Conservation (phyloP, 2,329 filamentous ascomycete genomes). For the Neofusicoccum sp. region DNA sequence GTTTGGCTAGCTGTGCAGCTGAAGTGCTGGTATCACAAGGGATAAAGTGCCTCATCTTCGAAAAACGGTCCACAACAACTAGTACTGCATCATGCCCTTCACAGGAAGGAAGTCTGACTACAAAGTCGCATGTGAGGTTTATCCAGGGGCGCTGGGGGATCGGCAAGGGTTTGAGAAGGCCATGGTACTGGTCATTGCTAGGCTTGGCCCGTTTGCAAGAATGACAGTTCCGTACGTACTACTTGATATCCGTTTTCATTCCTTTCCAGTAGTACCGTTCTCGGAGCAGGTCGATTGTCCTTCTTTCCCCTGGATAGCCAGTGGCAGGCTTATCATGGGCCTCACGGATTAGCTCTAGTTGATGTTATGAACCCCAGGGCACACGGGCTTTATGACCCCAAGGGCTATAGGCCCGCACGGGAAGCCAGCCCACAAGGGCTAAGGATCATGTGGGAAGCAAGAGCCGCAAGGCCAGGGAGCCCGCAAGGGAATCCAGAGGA, state of each 20-base stretch:
- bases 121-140: slow-evolving; percentile 26
- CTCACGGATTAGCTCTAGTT: neutral
- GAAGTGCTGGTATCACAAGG: neutral
- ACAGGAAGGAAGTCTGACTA: neutral
- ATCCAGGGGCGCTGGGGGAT: slow-evolving; percentile 23
- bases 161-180: slow-evolving; percentile 21
- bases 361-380: no score
- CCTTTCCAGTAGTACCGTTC: neutral
- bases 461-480: no score
- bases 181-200: neutral
- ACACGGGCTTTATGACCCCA: no score
- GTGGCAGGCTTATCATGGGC: neutral
- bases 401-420: no score
- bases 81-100: slow-evolving; percentile 2
- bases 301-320: neutral
- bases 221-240: slow-evolving; percentile 12
- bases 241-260: neutral
- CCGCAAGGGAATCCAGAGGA: no score
- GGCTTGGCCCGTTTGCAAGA: neutral
- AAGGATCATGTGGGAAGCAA: no score
- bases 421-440: no score
- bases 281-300: neutral
- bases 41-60: slow-evolving; percentile 21
- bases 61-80: slow-evolving; percentile 20
- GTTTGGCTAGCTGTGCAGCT: neutral